Base-by-base conservation (phyloP, 2,329 filamentous ascomycete species). In the Botrytis fragariae region DNA sequence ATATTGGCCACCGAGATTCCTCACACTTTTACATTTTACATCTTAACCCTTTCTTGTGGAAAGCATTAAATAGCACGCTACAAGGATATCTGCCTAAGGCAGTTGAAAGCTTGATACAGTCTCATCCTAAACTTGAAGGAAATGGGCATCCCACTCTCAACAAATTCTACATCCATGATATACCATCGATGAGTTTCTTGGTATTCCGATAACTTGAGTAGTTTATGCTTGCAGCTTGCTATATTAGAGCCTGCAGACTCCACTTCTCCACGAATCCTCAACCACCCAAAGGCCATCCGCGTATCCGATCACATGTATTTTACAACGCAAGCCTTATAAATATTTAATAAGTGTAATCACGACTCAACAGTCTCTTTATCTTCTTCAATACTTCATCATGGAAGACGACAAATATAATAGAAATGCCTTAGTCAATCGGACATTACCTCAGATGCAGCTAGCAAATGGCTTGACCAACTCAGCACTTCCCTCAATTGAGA, bases 401-500 rank as follows among this genome's bases (percentile, higher is more conserved):
- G 54, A 22, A n/a, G 71, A 18, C 9, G 59, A 59, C 20, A 42
- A 54, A 9, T 54, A 70, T 62, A 51, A 73, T 51, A 60, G 69
- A 51, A 29, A 72, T 35, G 60, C 61, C 42, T 42, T 73, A 29
- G 12, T 63, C 18, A 72, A 71, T 25, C 39, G 72, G 29, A 67
- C 4, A 32, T 57, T 73, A 20, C 72, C 72, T 48, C 48, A 67
- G n/a, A 72, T 73, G 69, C 37, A 71, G n/a, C 60, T 73, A 18
- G 69, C 37, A 18, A 57, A 60, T 22, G 44, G 69, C 51, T 64
- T 25, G 37, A 51, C 5, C 16, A 61, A 25, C 4, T 51, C 60
- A 61, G 22, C 35, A 10, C n/a, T 7, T 35, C 37, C 42, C 51
- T 42, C 44, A 20, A 25, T 20, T 42, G 29, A 35, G 32, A 22